These are phyloP conservation scores for Incumbomyces delicatus DNA, from an alignment of 2,329 filamentous ascomycete genomes.

Conservation along the genomic window DNA sequence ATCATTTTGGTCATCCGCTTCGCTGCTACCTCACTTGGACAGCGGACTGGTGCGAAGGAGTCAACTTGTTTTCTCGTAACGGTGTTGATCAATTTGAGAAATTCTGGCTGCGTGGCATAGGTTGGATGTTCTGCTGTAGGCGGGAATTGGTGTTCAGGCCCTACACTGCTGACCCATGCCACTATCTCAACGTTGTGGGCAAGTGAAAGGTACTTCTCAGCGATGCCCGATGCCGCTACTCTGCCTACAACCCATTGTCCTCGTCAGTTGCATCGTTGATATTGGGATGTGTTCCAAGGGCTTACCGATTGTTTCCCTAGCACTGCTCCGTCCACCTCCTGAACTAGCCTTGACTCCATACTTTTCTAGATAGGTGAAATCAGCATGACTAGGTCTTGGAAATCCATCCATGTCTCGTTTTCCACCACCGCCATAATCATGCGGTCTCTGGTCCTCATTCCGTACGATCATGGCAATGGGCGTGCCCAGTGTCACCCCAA, in stretches of 20 bases:
- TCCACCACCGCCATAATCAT: constrained; percentile 70
- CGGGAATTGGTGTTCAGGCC: constrained; percentile 61
- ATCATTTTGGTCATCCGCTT: constrained; percentile 70
- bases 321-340: constrained; percentile 80
- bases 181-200: constrained; percentile 83
- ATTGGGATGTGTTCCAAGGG: background rate
- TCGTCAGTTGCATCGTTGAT: constrained; percentile 1
- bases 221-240: constrained; percentile 83
- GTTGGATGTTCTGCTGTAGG: constrained; percentile 16
- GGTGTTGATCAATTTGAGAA: constrained; percentile 61
- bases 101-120: constrained; percentile 60
- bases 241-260: constrained; percentile 42
- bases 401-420: constrained; percentile 70
- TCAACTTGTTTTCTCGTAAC: constrained; percentile 72
- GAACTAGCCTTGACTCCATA: constrained; percentile 89
- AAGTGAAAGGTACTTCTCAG: constrained; percentile 79
- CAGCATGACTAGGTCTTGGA: constrained; percentile 85
- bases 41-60: constrained; percentile 73
- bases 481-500: constrained; percentile 79
- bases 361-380: constrained; percentile 96
- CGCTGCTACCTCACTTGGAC: constrained; percentile 58
- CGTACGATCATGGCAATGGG: constrained; percentile 79
- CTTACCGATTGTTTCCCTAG: constrained; percentile 83
- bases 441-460: constrained; percentile 87
- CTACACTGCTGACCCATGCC: constrained; percentile 79